A percentile compares a stretch with the other conserved stretches of the same genome.
phyloP scores from a whole-genome alignment of 2,329 filamentous ascomycete species.

The Ampelomyces quisqualis region DNA sequence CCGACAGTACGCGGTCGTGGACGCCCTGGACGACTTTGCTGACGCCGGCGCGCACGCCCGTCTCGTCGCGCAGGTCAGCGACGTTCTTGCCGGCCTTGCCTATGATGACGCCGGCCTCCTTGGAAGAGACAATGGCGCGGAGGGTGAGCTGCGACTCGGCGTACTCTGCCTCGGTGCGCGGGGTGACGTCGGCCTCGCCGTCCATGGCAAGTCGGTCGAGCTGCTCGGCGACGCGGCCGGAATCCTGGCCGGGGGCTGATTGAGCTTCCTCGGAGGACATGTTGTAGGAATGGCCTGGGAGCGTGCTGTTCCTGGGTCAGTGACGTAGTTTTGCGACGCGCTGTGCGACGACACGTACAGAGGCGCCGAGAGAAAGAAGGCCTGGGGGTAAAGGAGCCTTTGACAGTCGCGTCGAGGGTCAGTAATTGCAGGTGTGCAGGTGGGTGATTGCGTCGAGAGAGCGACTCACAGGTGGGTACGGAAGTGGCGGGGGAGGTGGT shows the following conservation, averaged over 20 bases:
- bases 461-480: constrained; percentile 35
- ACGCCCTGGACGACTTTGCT: constrained; percentile 98
- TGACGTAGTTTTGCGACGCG: constrained; percentile 26
- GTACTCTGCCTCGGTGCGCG: constrained; percentile 97
- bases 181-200: constrained; percentile 66
- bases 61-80: constrained; percentile 93
- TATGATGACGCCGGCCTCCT: constrained; percentile 98
- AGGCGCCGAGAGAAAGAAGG: constrained; percentile 6
- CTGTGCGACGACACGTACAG: constrained; percentile 19
- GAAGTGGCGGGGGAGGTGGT: constrained; percentile 41
- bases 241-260: constrained; percentile 34
- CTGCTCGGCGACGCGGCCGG: constrained; percentile 45
- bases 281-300: constrained; percentile 39
- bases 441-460: constrained; percentile 9
- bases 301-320: constrained; percentile 31
- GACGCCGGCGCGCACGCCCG: constrained; percentile 94
- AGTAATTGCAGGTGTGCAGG: constrained; percentile 27
- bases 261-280: constrained; percentile 48
- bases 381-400: constrained; percentile 3
- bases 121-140: constrained; percentile 96
- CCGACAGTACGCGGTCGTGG: constrained; percentile 93
- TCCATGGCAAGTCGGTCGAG: constrained; percentile 46
- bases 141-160: constrained; percentile 88
- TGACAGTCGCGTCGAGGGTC: constrained; percentile 22
- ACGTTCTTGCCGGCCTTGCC: constrained; percentile 99